These are phyloP conservation scores for Claviceps paspali DNA, from an alignment of 2,329 filamentous ascomycete species.

Conservation along the genomic window DNA sequence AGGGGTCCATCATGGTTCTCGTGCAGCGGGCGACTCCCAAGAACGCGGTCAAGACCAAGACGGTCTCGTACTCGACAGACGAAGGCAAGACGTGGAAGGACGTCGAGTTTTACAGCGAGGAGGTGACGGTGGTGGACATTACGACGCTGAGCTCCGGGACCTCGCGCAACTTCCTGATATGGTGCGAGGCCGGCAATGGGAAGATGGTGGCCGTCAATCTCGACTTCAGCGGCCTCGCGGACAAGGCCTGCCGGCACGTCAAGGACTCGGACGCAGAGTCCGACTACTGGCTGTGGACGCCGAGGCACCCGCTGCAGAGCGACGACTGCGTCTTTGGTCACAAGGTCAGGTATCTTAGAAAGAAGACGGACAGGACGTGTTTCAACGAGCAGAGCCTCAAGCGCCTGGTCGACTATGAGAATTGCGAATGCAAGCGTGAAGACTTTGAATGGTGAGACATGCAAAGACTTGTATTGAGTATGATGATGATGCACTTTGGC, in stretches of 20 bases:
- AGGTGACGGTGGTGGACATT: constrained; percentile 63
- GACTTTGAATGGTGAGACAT: constrained; percentile 75
- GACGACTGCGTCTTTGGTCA: constrained; percentile 88
- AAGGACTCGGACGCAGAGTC: constrained; percentile 33
- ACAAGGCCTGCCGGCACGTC: constrained; percentile 54
- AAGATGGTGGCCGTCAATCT: constrained; percentile 63
- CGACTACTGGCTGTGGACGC: constrained; percentile 81
- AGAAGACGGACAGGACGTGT: constrained; percentile 64
- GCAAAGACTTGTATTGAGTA: too few species aligned
- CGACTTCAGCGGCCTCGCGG: constrained; percentile 72
- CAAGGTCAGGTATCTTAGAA: constrained; percentile 75
- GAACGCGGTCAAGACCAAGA: constrained; percentile 50
- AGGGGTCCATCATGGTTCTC: constrained; percentile 83
- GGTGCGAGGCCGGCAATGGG: constrained; percentile 48
- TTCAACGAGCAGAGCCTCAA: constrained; percentile 65
- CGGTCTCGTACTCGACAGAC: constrained; percentile 62
- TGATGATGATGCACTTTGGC: too few species aligned
- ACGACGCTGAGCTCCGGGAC: constrained; percentile 80
- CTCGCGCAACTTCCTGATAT: constrained; percentile 82
- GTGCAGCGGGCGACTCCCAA: constrained; percentile 57
- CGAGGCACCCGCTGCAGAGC: constrained; percentile 63
- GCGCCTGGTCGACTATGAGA: constrained; percentile 55
- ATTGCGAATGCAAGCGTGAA: constrained; percentile 68
- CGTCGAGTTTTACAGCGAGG: constrained; percentile 55
- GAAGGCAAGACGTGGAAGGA: constrained; percentile 68